Evolutionary conservation across 2,329 filamentous ascomycete species (phyloP), one percentile per base, ranked within the genome.

Genomic region (Penicillium thymicola): DNA sequence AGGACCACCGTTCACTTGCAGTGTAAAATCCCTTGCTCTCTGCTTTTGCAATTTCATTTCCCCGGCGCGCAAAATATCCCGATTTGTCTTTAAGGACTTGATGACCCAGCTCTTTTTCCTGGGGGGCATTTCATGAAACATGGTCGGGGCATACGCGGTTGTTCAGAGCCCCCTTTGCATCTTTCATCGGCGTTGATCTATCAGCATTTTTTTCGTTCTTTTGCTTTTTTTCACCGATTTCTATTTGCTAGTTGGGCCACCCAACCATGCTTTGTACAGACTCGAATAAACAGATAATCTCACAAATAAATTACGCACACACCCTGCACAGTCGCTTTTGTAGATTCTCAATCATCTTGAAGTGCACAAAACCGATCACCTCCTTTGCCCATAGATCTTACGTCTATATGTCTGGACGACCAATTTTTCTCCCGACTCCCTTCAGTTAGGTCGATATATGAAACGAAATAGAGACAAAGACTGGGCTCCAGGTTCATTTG

Each of bases 61-160:
- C 62, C 61, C 46, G 54, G 48, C 54, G 54, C 54, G 21, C 36
- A 51, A 52, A 56, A 52, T 52, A 56, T 56, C 54, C 54, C 48
- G 28, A 56, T 51, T 52, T 37, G 41, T 56, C 48, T 67, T 59
- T 59, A 38, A 60, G 54, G 30, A 46, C 30, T 48, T 48, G 44
- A 54, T 57, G 44, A 41, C 38, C 38, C 51, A 32, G 16, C 44
- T 27, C 42, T 38, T 38, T 44, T 40, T 21, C 30, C n/a, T 32
- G 21, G 28, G 21, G 47, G 41, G 41, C 42, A 56, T 56, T 52
- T 46, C 41, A 49, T 54, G 43, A 54, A 38, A 59, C 23, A 44
- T 25, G 57, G 47, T 49, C 28, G 30, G 50, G 34, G 44, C 37
- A 48, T 40, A 47, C 25, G 51, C 32, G 34, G 32, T 56, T 53